phyloP scores from a whole-genome alignment of 345 rosid species.

The Eutrema heterophyllum region DNA sequence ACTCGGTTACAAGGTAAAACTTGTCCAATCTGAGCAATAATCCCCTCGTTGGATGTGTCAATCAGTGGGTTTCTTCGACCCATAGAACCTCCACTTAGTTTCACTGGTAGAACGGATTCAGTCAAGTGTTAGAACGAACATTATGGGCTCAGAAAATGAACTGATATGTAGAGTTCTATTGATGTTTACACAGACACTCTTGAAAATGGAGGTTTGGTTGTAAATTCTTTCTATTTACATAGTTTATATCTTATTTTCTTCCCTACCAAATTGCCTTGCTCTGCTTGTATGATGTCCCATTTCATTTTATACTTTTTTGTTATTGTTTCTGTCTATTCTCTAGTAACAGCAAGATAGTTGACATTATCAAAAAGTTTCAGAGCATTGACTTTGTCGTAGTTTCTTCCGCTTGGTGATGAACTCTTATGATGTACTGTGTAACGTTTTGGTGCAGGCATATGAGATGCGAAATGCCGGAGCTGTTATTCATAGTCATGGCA shows the following conservation, averaged over 20 bases:
- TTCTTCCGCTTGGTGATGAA: not conserved
- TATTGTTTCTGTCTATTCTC: not conserved
- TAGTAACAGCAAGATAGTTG: not conserved
- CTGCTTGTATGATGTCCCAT: slow-evolving; percentile 1
- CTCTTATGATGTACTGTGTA: not conserved
- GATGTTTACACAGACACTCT: not conserved
- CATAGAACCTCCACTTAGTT: slow-evolving; percentile 15
- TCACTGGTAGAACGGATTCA: slow-evolving; percentile 4
- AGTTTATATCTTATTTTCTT: not conserved
- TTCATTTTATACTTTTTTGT: not conserved
- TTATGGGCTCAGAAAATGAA: not conserved
- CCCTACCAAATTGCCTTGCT: slow-evolving; percentile 1
- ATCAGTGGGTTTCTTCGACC: slow-evolving; percentile 30
- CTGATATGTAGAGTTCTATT: slow-evolving; percentile 11
- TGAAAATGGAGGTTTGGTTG: slow-evolving; percentile 7
- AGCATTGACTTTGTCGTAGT: not conserved
- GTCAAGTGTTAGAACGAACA: slow-evolving; percentile 3
- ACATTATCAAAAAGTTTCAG: not conserved
- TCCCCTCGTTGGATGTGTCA: slow-evolving; percentile 12
- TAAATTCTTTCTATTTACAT: not conserved
- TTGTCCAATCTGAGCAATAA: slow-evolving; percentile 18
- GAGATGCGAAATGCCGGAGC: slow-evolving; percentile 92
- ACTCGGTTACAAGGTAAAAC: slow-evolving; percentile 36
- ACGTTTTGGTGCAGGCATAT: slow-evolving; percentile 53
- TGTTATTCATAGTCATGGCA: slow-evolving; percentile 97